Conservation (phyloP, 495 filamentous ascomycete species). For the Bacidia rubella region DNA sequence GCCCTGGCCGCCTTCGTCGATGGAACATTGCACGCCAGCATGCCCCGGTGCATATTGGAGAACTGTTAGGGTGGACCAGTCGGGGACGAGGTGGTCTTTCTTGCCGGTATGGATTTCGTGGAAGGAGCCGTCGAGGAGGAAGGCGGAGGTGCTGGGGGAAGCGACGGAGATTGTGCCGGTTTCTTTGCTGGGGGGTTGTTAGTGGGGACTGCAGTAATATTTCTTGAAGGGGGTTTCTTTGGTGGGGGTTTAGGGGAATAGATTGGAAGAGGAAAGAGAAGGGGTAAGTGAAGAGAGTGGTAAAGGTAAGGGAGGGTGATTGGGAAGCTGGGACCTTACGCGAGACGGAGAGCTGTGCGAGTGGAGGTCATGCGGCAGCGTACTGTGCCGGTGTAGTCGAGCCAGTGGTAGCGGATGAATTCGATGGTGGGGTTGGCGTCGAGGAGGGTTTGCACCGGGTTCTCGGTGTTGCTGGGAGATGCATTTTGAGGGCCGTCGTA, state of each 20-base stretch:
- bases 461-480: not conserved
- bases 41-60: slow-evolving; percentile 6
- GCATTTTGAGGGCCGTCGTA: no score
- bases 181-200: not conserved
- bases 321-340: no score
- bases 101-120: slow-evolving; percentile 3
- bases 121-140: slow-evolving; percentile 9
- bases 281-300: no score
- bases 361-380: slow-evolving; percentile 1
- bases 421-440: slow-evolving; percentile 12
- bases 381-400: slow-evolving; percentile 13
- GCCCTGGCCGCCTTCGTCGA: not conserved
- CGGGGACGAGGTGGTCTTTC: slow-evolving; percentile 6
- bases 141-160: slow-evolving; percentile 6
- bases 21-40: slow-evolving; percentile 9
- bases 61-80: slow-evolving; percentile 7
- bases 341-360: not conserved
- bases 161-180: slow-evolving; percentile 5
- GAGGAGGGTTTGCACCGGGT: not conserved
- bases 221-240: no score
- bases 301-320: no score
- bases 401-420: slow-evolving; percentile 16
- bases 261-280: no score
- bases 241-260: no score
- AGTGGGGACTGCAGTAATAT: not conserved